Evolutionary conservation across 169 alveolate genomes (phyloP).

Genomic region (Toxoplasma gondii): DNA sequence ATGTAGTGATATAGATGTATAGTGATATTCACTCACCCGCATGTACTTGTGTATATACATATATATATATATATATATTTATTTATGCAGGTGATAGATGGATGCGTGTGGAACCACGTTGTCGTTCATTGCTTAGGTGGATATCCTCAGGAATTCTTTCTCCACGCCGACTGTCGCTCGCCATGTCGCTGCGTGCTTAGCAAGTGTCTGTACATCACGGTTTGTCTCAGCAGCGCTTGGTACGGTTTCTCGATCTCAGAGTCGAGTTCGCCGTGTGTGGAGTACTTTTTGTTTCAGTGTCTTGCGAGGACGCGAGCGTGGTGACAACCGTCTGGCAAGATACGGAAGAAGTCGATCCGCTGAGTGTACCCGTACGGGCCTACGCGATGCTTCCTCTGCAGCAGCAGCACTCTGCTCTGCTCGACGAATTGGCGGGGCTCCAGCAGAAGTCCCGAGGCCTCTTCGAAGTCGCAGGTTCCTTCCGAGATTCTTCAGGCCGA

Average conservation of each 20-base stretch:
- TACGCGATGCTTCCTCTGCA: conserved; percentile 49
- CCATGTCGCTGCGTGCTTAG: no score
- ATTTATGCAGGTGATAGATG: no score
- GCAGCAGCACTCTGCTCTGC: conserved; percentile 61
- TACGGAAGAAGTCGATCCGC: neutral
- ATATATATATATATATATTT: neutral
- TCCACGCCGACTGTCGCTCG: no score
- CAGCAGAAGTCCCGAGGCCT: conserved; percentile 59
- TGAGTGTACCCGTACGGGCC: neutral
- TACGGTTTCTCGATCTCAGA: no score
- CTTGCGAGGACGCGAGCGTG: neutral
- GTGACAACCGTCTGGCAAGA: neutral
- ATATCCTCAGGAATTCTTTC: no score
- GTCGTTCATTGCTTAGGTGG: no score
- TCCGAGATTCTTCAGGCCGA: neutral
- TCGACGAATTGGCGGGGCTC: conserved; percentile 42
- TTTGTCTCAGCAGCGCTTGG: no score
- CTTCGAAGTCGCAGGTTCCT: neutral
- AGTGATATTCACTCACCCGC: no score
- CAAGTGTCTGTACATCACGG: no score
- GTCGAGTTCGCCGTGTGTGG: no score
- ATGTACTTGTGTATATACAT: neutral
- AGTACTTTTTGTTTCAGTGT: neutral
- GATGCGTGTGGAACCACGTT: no score
- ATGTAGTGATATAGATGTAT: no score